Percentiles rank a stretch among this genome's conserved stretches.
These are phyloP conservation scores for Bruguiera gymnorhiza DNA, from an alignment of 345 rosid species.

Conservation along the genomic window DNA sequence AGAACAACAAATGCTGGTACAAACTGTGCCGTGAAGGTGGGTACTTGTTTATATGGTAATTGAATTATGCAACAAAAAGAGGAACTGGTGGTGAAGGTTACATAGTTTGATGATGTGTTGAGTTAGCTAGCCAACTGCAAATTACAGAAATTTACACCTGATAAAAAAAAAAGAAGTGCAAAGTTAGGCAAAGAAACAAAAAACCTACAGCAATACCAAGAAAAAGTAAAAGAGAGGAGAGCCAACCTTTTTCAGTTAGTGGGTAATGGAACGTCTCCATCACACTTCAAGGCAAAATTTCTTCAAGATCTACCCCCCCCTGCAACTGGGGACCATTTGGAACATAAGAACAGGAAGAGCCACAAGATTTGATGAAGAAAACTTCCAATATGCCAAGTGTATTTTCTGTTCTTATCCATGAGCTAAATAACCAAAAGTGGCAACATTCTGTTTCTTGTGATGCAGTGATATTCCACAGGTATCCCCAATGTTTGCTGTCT, in stretches of 20 bases:
- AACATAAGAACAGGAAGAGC: slow-evolving; percentile 26
- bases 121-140: slow-evolving; percentile 34
- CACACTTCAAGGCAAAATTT: slow-evolving; percentile 51
- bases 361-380: slow-evolving; percentile 22
- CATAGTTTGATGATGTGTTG: slow-evolving; percentile 26
- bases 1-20: background rate
- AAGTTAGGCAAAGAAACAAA: slow-evolving; percentile 25
- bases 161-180: slow-evolving; percentile 17
- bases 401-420: slow-evolving; percentile 18
- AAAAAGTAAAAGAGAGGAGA: slow-evolving; percentile 39
- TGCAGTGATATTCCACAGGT: slow-evolving; percentile 14
- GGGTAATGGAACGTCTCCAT: slow-evolving; percentile 76
- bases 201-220: slow-evolving; percentile 28
- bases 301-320: slow-evolving; percentile 51
- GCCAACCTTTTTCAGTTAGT: slow-evolving; percentile 60
- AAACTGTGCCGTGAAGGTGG: slow-evolving; percentile 23
- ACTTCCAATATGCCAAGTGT: slow-evolving; percentile 15
- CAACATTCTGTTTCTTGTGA: slow-evolving; percentile 29
- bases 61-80: slow-evolving; percentile 14
- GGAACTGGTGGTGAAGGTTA: slow-evolving; percentile 26
- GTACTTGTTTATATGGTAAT: slow-evolving; percentile 19
- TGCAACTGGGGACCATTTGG: slow-evolving; percentile 58
- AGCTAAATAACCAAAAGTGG: slow-evolving; percentile 15
- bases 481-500: slow-evolving; percentile 22
- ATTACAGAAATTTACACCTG: slow-evolving; percentile 54